Evolutionary conservation across 352 stramenopile species (phyloP), one percentile per base, ranked within the genome.

Genomic region (Globisporangium takayamanum): DNA sequence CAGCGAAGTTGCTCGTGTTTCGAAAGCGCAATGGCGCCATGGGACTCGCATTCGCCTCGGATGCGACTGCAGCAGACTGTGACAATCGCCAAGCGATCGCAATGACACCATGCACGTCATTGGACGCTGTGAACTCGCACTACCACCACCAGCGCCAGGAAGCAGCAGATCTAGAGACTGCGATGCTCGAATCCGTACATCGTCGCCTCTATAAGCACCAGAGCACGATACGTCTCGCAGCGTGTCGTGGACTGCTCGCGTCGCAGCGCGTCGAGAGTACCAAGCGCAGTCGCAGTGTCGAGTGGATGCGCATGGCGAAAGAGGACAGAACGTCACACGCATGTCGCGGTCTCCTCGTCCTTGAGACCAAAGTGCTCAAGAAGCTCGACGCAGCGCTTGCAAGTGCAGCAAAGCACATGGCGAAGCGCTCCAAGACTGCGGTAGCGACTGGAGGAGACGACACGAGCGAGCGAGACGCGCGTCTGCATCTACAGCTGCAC

Each of bases 221-320:
- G 41, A 5, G 18, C 22, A 33, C 63, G 4, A 51, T 84, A 62
- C 69, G 71, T 57, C 20, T 46, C 42, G 62, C 61, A 20, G 45
- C 56, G 28, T 66, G 56, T 14, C 22, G 37, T 5, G 49, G 50
- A 30, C 41, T 68, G 16, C 12, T 49, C 8, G 5, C 45, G 18
- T 28, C 54, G 53, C 37, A 18, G 26, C n/a, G 12, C 55, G 15
- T 47, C 14, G 26, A 42, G 7, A 41, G 22, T 12, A 28, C 10
- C 33, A 30, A 8, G 3, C 46, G 49, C 6, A 47, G 28, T 8
- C 33, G 37, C 45, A 45, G 2, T 37, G 20, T 64, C 36, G 80
- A 89, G 22, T 88, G 80, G 80, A 66, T 82, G 48, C 57, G 63
- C 14, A 85, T 88, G 74, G 76, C 62, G 6, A 60, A 64, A 5